Evolutionary conservation across 2,329 filamentous ascomycete genomes (phyloP).

Genomic region (Sporothrix protearum): DNA sequence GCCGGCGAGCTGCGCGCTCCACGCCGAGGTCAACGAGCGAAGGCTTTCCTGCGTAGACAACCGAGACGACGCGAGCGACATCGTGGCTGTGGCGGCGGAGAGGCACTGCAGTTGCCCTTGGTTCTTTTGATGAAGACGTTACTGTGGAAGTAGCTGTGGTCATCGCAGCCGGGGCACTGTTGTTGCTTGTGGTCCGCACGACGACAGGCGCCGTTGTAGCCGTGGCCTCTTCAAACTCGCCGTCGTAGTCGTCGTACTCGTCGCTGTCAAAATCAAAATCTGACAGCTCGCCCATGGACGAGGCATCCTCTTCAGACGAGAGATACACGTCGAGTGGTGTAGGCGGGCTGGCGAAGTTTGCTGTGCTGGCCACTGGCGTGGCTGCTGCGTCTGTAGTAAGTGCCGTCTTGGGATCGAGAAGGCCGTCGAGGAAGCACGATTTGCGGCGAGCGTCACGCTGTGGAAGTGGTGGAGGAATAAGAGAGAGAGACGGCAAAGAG

Average conservation of each 20-base stretch:
- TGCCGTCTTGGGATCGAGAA: slow-evolving; percentile 28
- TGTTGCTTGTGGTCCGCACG: neutral
- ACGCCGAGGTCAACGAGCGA: slow-evolving; percentile 50
- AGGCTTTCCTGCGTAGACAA: slow-evolving; percentile 58
- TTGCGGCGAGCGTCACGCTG: slow-evolving; percentile 49
- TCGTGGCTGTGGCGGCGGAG: slow-evolving; percentile 44
- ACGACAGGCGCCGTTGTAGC: neutral
- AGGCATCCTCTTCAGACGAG: slow-evolving; percentile 63
- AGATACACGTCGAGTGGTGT: slow-evolving; percentile 59
- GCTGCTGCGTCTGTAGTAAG: neutral
- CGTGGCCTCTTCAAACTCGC: neutral
- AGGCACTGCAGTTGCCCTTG: neutral
- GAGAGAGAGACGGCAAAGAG: slow-evolving; percentile 9
- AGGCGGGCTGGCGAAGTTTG: slow-evolving; percentile 35
- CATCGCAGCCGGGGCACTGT: neutral
- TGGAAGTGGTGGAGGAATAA: slow-evolving; percentile 46
- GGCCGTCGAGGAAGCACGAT: slow-evolving; percentile 45
- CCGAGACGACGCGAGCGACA: slow-evolving; percentile 57
- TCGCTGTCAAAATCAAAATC: slow-evolving; percentile 41
- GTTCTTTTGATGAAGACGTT: neutral
- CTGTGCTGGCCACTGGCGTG: slow-evolving; percentile 21
- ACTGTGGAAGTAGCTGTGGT: neutral
- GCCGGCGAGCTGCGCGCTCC: slow-evolving; percentile 29
- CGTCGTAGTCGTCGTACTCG: slow-evolving; percentile 44
- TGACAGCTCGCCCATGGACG: slow-evolving; percentile 57